phyloP scores from a whole-genome alignment of 129 eudicot species.

The Lactuca sativa region DNA sequence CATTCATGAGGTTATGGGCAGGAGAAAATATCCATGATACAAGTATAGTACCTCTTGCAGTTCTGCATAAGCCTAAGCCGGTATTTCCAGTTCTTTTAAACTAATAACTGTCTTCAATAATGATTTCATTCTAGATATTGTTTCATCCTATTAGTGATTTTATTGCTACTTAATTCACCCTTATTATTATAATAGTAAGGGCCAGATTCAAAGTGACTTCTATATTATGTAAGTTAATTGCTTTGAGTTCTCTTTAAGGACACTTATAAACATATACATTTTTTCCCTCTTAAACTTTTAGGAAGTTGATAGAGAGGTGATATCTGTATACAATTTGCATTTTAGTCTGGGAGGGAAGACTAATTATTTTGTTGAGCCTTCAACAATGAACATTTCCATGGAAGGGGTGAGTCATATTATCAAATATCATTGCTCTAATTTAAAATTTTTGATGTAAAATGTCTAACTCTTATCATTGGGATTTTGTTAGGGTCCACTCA shows the following conservation, averaged over 20 bases:
- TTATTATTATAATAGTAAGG: too few species aligned
- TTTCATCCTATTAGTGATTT: constrained; percentile 10
- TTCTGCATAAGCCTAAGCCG: constrained; percentile 48
- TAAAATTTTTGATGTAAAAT: not conserved
- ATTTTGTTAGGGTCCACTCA: constrained; percentile 51
- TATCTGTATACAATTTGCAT: constrained; percentile 52
- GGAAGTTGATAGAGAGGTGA: constrained; percentile 50
- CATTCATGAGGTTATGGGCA: constrained; percentile 61
- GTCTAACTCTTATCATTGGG: constrained; percentile 14
- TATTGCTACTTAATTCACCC: constrained; percentile 2
- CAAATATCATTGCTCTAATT: not conserved
- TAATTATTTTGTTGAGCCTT: constrained; percentile 51
- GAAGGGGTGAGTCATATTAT: constrained; percentile 53
- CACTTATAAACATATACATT: not conserved
- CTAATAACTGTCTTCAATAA: not conserved
- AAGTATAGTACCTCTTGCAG: constrained; percentile 54
- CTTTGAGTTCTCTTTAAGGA: not conserved
- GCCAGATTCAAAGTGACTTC: not conserved
- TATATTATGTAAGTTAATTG: too few species aligned
- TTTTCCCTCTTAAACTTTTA: constrained; percentile 25
- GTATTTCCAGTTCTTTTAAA: constrained; percentile 39
- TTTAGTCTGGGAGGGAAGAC: constrained; percentile 54
- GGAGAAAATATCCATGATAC: constrained; percentile 55
- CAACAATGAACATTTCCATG: constrained; percentile 45
- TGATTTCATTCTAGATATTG: not conserved